Evolutionary conservation across 176 grass and related monocot genomes (phyloP).

Genomic region (Rhynchospora pubera): DNA sequence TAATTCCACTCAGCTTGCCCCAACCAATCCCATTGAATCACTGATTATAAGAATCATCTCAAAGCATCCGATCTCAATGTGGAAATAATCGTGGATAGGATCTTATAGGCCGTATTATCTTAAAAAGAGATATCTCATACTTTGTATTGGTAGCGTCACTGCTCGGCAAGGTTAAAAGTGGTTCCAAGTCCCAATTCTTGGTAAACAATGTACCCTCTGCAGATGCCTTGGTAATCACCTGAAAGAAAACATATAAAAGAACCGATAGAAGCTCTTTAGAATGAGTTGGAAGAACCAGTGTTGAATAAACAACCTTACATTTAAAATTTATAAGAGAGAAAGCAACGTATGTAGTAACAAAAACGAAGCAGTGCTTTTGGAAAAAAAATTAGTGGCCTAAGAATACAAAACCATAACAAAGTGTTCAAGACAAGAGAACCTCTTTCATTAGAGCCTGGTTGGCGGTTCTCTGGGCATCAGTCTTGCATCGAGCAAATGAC

Average conservation of each 20-base stretch:
- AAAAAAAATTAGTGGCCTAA: neutral
- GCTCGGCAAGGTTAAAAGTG: slow-evolving; percentile 58
- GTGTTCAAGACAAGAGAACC: slow-evolving; percentile 28
- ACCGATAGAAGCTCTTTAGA: slow-evolving; percentile 23
- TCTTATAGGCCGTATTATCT: neutral
- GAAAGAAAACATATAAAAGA: slow-evolving; percentile 18
- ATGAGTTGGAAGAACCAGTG: neutral
- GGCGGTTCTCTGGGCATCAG: slow-evolving; percentile 51
- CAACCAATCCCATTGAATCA: neutral
- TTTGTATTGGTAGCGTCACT: slow-evolving; percentile 31
- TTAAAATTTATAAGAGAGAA: neutral
- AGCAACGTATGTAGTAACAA: neutral
- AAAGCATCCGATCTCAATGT: neutral
- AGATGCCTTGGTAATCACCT: slow-evolving; percentile 56
- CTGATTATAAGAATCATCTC: neutral
- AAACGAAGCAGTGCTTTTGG: neutral
- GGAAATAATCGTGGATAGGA: neutral
- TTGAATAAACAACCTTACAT: slow-evolving; percentile 1
- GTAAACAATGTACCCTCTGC: slow-evolving; percentile 70
- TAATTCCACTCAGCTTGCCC: neutral
- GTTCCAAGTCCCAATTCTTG: slow-evolving; percentile 90
- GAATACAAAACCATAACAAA: neutral
- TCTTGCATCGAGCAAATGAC: slow-evolving; percentile 69
- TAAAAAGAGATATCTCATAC: slow-evolving; percentile 27
- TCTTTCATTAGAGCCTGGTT: slow-evolving; percentile 55